Conservation (phyloP, 2,329 filamentous ascomycete species). For the Pestalotiopsis sp. region DNA sequence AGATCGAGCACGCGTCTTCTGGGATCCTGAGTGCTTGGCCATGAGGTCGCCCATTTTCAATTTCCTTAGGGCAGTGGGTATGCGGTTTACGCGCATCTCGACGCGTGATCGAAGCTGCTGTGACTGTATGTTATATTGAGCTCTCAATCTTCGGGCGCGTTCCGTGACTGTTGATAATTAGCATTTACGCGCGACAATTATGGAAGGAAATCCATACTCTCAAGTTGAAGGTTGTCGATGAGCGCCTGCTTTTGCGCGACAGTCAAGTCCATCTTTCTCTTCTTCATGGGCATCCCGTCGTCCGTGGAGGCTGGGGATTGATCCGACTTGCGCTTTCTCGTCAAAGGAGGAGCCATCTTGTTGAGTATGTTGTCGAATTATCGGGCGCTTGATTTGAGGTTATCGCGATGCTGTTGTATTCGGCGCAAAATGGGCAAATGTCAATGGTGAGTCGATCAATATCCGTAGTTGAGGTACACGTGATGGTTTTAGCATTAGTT, state of each 20-base stretch:
- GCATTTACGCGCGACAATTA: background rate
- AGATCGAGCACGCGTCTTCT: constrained; percentile 34
- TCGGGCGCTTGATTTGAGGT: background rate
- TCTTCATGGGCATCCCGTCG: constrained; percentile 64
- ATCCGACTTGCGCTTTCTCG: constrained; percentile 49
- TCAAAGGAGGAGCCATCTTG: constrained; percentile 51
- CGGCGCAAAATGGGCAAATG: background rate
- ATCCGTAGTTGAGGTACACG: background rate
- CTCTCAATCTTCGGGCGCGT: constrained; percentile 74
- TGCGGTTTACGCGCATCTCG: constrained; percentile 91
- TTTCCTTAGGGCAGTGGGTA: constrained; percentile 78
- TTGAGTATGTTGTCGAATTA: background rate
- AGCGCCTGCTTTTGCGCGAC: constrained; percentile 80
- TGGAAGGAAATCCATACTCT: constrained; percentile 62
- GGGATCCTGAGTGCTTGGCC: constrained; percentile 49
- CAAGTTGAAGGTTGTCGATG: constrained; percentile 86
- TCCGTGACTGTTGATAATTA: constrained; percentile 31
- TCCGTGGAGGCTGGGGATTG: constrained; percentile 31
- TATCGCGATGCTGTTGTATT: background rate
- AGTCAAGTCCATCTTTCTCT: constrained; percentile 63
- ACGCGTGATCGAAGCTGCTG: constrained; percentile 84
- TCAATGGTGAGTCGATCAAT: background rate
- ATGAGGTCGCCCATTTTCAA: constrained; percentile 82
- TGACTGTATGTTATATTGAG: constrained; percentile 87
- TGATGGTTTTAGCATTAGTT: background rate